A percentile compares a stretch with the other conserved stretches of the same genome.
These are phyloP conservation scores for Kwoniella sp. DNA, from an alignment of 768 basidiomycete genomes.

Conservation along the genomic window DNA sequence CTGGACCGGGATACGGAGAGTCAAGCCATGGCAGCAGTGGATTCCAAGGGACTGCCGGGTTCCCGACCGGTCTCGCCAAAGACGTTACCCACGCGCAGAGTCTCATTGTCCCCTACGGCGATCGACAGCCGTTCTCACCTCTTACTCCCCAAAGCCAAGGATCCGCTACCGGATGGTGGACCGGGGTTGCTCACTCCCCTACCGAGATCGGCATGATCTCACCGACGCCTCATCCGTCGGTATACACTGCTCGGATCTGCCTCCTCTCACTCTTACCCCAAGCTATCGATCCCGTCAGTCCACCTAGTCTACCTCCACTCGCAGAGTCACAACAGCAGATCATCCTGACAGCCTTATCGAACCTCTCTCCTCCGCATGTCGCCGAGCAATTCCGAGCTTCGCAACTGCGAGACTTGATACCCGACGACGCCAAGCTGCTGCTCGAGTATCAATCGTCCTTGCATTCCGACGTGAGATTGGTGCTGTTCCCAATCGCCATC, in stretches of 20 bases:
- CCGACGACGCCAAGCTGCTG: slow-evolving; percentile 23
- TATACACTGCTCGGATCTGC: slow-evolving; percentile 27
- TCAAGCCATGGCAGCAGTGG: not conserved
- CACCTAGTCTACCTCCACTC: slow-evolving; percentile 22
- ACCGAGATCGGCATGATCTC: slow-evolving; percentile 9
- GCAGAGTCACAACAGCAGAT: slow-evolving; percentile 23
- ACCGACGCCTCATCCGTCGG: slow-evolving; percentile 21
- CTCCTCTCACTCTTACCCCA: slow-evolving; percentile 23
- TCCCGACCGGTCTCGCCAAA: not conserved
- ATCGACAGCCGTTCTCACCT: not conserved
- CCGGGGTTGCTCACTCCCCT: not conserved
- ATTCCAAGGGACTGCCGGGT: not conserved
- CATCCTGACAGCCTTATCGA: slow-evolving; percentile 31
- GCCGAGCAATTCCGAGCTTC: slow-evolving; percentile 10
- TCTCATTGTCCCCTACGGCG: slow-evolving; percentile 16
- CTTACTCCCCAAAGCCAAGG: slow-evolving; percentile 10
- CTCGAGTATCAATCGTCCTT: slow-evolving; percentile 25
- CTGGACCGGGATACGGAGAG: not conserved
- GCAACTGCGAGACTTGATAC: slow-evolving; percentile 24
- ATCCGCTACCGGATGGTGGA: slow-evolving; percentile 12
- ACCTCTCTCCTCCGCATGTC: slow-evolving; percentile 20
- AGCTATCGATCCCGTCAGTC: slow-evolving; percentile 14
- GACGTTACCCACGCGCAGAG: slow-evolving; percentile 18
- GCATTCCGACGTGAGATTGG: slow-evolving; percentile 22
- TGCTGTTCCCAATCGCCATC: slow-evolving; percentile 38